phyloP scores from a whole-genome alignment of 768 basidiomycete species.

The Mycena venus region DNA sequence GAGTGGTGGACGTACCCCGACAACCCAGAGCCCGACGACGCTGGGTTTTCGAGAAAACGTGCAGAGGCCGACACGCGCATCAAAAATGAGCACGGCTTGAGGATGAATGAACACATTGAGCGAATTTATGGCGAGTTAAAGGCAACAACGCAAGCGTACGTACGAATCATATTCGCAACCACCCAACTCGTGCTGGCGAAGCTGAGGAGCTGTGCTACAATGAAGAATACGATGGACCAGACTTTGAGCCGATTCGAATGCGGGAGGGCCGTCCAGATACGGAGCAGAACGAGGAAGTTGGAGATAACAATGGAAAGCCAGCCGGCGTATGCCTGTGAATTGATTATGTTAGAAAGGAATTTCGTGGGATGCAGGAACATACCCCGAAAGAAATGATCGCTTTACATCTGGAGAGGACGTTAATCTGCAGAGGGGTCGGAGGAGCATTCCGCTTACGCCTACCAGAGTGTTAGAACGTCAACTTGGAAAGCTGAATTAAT shows the following conservation, averaged over 20 bases:
- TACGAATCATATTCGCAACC: constrained; percentile 39
- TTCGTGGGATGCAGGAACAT: too few species aligned
- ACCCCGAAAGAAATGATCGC: not conserved
- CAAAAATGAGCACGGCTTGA: constrained; percentile 12
- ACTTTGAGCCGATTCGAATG: constrained; percentile 35
- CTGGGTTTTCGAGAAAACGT: constrained; percentile 33
- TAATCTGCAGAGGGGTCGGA: not conserved
- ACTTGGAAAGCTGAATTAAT: not conserved
- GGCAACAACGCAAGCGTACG: too few species aligned
- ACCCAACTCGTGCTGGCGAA: constrained; percentile 37
- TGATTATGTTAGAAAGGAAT: not conserved
- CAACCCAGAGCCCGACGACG: constrained; percentile 43
- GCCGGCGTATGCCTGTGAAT: not conserved
- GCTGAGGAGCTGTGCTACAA: constrained; percentile 36
- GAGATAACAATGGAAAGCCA: constrained; percentile 19
- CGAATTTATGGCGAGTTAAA: too few species aligned
- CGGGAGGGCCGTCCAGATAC: constrained; percentile 48
- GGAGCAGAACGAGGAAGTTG: constrained; percentile 46
- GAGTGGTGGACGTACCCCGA: constrained; percentile 42
- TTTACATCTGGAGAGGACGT: constrained; percentile 9
- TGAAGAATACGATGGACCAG: constrained; percentile 39
- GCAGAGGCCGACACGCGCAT: constrained; percentile 35
- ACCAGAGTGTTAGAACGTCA: not conserved
- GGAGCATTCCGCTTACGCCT: not conserved
- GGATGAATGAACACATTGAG: not conserved